Conservation (phyloP, 495 filamentous ascomycete species). For the Xylaria longipes region DNA sequence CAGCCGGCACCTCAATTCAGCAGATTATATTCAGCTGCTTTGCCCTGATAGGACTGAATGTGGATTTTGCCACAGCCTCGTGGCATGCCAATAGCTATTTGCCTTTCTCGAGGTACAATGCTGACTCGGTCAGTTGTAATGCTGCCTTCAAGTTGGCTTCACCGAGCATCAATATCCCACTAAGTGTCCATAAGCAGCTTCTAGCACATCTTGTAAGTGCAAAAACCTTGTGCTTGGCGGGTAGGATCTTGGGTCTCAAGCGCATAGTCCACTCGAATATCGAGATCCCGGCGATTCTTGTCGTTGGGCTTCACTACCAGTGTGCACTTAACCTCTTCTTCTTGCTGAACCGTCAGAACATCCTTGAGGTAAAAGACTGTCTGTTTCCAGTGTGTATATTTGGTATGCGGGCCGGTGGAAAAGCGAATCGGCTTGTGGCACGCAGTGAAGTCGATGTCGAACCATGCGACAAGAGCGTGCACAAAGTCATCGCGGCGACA, state of each 20-base stretch:
- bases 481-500: conserved; percentile 86
- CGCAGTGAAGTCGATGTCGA: conserved; percentile 96
- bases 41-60: background rate
- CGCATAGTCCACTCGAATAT: conserved; percentile 85
- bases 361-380: conserved; percentile 90
- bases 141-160: background rate
- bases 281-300: conserved; percentile 92
- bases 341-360: conserved; percentile 81
- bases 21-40: background rate
- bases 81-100: background rate
- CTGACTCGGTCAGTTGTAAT: background rate
- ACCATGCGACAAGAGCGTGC: conserved; percentile 96
- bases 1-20: background rate
- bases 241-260: conserved; percentile 75
- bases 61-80: background rate
- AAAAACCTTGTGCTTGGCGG: conserved; percentile 70
- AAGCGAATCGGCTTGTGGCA: conserved; percentile 88
- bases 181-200: background rate
- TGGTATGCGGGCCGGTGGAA: conserved; percentile 86
- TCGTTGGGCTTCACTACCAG: conserved; percentile 87
- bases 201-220: conserved; percentile 89
- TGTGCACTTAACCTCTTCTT: conserved; percentile 72
- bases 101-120: conserved; percentile 10
- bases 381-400: conserved; percentile 96
- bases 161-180: background rate